Conservation (phyloP, 2,329 filamentous ascomycete species). For the Fusarium neocosmosporiellum region DNA sequence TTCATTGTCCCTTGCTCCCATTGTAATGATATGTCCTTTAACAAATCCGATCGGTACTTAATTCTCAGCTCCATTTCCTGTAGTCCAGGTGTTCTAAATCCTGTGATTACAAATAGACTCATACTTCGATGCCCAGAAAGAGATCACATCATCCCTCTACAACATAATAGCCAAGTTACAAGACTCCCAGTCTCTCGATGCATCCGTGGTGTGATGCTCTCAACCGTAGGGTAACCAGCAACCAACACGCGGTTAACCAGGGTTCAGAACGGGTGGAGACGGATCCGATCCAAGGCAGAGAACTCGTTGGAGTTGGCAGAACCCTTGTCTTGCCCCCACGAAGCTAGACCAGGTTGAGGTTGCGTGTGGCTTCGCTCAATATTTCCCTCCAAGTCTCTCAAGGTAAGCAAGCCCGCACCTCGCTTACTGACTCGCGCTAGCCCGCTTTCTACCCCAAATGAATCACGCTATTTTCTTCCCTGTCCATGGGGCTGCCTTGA, state of each 20-base stretch:
- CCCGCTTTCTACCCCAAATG: constrained; percentile 1
- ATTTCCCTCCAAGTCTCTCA: neutral
- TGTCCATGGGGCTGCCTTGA: neutral
- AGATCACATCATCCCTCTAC: neutral
- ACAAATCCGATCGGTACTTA: no score
- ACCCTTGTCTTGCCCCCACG: neutral
- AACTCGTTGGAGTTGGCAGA: neutral
- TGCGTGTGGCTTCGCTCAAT: neutral
- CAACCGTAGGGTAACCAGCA: neutral
- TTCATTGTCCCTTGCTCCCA: no score
- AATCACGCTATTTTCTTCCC: neutral
- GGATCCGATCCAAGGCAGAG: neutral
- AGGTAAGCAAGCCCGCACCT: neutral
- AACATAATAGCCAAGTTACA: neutral
- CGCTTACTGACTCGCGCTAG: constrained; percentile 2
- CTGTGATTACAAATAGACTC: neutral
- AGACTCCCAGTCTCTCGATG: neutral
- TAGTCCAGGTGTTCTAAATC: no score
- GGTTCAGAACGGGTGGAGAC: neutral
- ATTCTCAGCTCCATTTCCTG: no score
- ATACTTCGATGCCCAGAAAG: no score
- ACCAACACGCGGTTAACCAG: neutral
- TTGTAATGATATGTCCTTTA: no score
- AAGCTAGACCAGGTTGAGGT: neutral
- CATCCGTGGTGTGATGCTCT: neutral